Conservation (phyloP, 768 basidiomycete species). For the Suillus luteus region DNA sequence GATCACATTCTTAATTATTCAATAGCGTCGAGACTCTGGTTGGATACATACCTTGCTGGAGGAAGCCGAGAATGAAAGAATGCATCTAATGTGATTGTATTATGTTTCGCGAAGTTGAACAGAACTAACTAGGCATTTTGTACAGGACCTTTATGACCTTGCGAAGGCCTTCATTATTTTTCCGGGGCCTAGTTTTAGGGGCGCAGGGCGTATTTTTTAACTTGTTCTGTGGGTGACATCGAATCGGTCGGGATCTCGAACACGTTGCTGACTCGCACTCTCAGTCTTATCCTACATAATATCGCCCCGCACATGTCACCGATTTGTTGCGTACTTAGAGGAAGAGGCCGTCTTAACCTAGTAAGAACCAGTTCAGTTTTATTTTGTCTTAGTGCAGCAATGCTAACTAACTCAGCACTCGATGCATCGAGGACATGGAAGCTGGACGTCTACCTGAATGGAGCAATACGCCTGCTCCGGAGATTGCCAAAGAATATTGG, state of each 20-base stretch:
- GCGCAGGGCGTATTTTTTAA: constrained; percentile 94
- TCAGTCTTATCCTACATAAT: constrained; percentile 77
- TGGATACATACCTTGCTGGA: constrained; percentile 95
- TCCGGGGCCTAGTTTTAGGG: constrained; percentile 81
- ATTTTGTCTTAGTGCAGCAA: constrained; percentile 20
- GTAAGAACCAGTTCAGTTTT: constrained; percentile 43
- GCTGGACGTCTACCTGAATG: constrained; percentile 80
- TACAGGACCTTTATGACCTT: constrained; percentile 94
- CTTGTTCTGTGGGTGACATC: constrained; percentile 66
- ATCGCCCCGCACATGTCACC: constrained; percentile 76
- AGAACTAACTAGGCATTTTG: constrained; percentile 18
- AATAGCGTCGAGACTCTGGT: constrained; percentile 53
- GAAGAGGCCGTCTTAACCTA: constrained; percentile 96
- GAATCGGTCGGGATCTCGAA: constrained; percentile 12
- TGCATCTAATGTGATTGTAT: constrained; percentile 80
- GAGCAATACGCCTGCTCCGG: constrained; percentile 73
- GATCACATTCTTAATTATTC: constrained; percentile 10
- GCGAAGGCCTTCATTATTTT: constrained; percentile 73
- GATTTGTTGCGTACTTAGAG: constrained; percentile 90
- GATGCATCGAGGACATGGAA: constrained; percentile 82
- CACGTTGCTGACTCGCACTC: constrained; percentile 17
- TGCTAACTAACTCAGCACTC: constrained; percentile 53
- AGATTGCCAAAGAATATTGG: constrained; percentile 97
- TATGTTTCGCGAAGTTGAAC: constrained; percentile 10
- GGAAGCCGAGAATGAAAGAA: constrained; percentile 96